phyloP scores from a whole-genome alignment of 768 basidiomycete genomes.

The Mrakia blollopis region DNA sequence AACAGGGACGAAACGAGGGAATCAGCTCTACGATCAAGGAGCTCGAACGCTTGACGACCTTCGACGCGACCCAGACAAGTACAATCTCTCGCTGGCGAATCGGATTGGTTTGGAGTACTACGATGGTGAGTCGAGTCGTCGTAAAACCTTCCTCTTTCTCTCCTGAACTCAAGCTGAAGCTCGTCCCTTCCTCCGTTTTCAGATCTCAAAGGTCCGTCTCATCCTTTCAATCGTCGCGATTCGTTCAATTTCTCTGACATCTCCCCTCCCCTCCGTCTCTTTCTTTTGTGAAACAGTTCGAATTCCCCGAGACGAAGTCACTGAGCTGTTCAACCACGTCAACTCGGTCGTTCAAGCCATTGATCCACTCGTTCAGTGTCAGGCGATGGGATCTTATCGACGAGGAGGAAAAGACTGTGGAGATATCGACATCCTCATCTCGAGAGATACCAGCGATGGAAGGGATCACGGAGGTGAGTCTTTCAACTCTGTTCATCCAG shows the following conservation, averaged over 20 bases:
- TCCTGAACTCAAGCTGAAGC: neutral
- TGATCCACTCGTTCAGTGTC: conserved; percentile 65
- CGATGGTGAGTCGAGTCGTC: conserved; percentile 36
- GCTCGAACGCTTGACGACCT: conserved; percentile 76
- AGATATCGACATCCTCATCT: conserved; percentile 86
- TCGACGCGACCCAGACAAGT: conserved; percentile 30
- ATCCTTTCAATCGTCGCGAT: neutral
- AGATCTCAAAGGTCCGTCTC: conserved; percentile 60
- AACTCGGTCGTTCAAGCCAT: conserved; percentile 58
- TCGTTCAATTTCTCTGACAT: neutral
- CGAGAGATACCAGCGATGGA: conserved; percentile 66
- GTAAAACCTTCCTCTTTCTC: neutral
- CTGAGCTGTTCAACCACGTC: conserved; percentile 56
- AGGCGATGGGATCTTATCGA: conserved; percentile 89
- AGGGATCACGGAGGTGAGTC: conserved; percentile 63
- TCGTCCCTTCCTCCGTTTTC: neutral
- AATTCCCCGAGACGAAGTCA: conserved; percentile 78
- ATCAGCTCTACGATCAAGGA: conserved; percentile 68
- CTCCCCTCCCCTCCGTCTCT: neutral
- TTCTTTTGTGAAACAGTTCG: conserved; percentile 50
- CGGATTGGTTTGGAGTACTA: conserved; percentile 43
- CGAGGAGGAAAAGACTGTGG: conserved; percentile 80
- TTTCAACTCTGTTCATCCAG: neutral
- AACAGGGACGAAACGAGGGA: conserved; percentile 56
- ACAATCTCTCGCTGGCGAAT: conserved; percentile 15